Evolutionary conservation across 129 eudicot genomes (phyloP), one percentile per base, ranked within the genome.

Genomic region (Pittosporum tobira): DNA sequence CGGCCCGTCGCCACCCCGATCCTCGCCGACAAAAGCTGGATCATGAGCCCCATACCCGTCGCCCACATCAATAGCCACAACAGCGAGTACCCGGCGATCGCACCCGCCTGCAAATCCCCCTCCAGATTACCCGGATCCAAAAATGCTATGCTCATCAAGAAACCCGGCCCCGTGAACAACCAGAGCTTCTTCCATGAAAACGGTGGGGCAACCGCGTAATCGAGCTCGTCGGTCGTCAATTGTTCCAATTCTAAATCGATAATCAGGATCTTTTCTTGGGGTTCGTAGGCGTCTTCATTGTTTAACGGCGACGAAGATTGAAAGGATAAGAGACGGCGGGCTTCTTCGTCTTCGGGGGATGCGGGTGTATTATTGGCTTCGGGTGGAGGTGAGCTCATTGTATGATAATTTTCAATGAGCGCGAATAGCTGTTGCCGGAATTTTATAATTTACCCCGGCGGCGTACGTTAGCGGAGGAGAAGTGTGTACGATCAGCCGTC

Each of bases 81-180:
- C 15, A 88, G 37, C 6, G 89, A 81, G 68, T 88, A 81, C 4
- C 96, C 96, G 7, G 96, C 94, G 22, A 88, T 88, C 3, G 96
- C 96, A 4, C 96, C 96, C 0, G 96, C 81, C 61, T 88, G 96
- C 9, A 88, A 67, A 84, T 88, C 96, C 37, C 94, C 96, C 57
- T 88, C 96, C 16, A 88, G 20, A 59, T 88, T 88, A 37, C 96
- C 88, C 30, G 84, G 94, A 85, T 88, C 95, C 26, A 87, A 28
- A 64, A 87, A 87, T 15, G 83, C 95, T 34, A 81, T 87, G 67
- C 91, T 82, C 95, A 87, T 87, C 20, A 87, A 46, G 40, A 87
- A 82, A 13, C 95, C 95, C n/a, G 95, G 95, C 0, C 95, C 95
- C 16, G 91, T 83, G 49, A 82, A 87, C 2, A 77, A 28, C 91